A percentile compares a stretch with the other conserved stretches of the same genome.
These are phyloP conservation scores for Arabidopsis hybrid DNA, from an alignment of 441 rosid species.

Conservation along the genomic window DNA sequence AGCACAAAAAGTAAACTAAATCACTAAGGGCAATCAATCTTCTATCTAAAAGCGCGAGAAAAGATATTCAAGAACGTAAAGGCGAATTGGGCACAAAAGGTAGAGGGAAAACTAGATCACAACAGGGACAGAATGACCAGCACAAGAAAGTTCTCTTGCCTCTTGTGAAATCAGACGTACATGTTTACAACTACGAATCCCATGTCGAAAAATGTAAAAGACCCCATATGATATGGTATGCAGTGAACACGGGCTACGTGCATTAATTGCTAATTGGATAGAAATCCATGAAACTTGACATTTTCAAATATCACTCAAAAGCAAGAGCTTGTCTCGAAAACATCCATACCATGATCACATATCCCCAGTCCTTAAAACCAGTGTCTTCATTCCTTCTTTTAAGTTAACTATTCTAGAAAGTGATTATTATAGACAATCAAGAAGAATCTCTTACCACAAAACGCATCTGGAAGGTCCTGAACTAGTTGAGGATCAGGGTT, in stretches of 20 bases:
- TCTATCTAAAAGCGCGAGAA: background rate
- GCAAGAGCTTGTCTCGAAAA: background rate
- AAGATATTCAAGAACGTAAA: conserved; percentile 7
- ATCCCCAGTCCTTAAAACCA: background rate
- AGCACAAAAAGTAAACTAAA: conserved; percentile 3
- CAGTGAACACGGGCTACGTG: background rate
- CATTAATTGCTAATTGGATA: conserved; percentile 1
- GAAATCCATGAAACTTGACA: background rate
- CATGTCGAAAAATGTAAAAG: background rate
- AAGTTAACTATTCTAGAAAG: background rate
- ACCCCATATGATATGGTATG: background rate
- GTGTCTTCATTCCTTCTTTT: background rate
- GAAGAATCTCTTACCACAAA: conserved; percentile 68
- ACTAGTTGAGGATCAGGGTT: conserved; percentile 74
- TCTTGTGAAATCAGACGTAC: conserved; percentile 4
- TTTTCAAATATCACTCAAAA: conserved; percentile 5
- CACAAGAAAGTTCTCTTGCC: conserved; percentile 14
- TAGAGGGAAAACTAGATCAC: conserved; percentile 20
- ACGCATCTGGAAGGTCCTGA: conserved; percentile 83
- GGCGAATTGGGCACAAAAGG: background rate
- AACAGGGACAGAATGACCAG: conserved; percentile 12
- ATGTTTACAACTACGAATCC: conserved; percentile 2
- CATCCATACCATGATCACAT: background rate
- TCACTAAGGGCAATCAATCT: background rate
- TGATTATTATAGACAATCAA: conserved; percentile 14